A percentile compares a stretch with the other conserved stretches of the same genome.
These are phyloP conservation scores for Debaryomyces castellii DNA, from an alignment of 805 yeast species.

Conservation along the genomic window DNA sequence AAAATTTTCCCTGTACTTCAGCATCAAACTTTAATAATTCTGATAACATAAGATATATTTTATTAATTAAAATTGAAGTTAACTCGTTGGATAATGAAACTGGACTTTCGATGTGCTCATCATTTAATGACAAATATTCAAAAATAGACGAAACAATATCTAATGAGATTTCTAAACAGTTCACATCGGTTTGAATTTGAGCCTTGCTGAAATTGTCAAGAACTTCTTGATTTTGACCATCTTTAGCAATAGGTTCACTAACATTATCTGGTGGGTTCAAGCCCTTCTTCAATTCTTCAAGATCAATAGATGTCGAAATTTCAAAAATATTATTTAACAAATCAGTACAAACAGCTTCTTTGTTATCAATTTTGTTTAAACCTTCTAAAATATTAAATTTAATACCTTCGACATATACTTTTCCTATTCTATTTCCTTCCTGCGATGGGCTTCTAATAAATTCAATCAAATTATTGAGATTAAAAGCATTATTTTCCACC, in stretches of 20 bases:
- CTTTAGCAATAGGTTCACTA: constrained; percentile 26
- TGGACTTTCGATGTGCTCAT: constrained; percentile 20
- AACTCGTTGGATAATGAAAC: constrained; percentile 19
- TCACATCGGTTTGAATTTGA: constrained; percentile 51
- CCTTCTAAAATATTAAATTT: constrained; percentile 42
- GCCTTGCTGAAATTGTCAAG: constrained; percentile 36
- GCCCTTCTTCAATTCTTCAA: constrained; percentile 26
- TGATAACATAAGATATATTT: constrained; percentile 29
- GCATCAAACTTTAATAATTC: constrained; percentile 40
- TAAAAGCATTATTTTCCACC: constrained; percentile 9
- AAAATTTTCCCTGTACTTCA: constrained; percentile 18
- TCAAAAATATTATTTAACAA: constrained; percentile 22
- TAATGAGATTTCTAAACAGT: constrained; percentile 65
- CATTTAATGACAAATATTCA: constrained; percentile 49
- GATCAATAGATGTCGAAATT: constrained; percentile 25
- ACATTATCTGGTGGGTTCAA: constrained; percentile 32
- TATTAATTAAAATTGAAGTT: constrained; percentile 16
- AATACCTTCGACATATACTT: constrained; percentile 41
- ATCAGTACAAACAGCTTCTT: constrained; percentile 16
- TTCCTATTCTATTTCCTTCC: constrained; percentile 24
- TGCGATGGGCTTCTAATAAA: constrained; percentile 8
- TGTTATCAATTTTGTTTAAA: constrained; percentile 16
- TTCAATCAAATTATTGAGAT: constrained; percentile 12
- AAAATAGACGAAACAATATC: constrained; percentile 76
- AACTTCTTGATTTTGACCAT: constrained; percentile 24